These are phyloP conservation scores for Ramaria sp. DNA, from an alignment of 768 basidiomycete species.

Conservation along the genomic window DNA sequence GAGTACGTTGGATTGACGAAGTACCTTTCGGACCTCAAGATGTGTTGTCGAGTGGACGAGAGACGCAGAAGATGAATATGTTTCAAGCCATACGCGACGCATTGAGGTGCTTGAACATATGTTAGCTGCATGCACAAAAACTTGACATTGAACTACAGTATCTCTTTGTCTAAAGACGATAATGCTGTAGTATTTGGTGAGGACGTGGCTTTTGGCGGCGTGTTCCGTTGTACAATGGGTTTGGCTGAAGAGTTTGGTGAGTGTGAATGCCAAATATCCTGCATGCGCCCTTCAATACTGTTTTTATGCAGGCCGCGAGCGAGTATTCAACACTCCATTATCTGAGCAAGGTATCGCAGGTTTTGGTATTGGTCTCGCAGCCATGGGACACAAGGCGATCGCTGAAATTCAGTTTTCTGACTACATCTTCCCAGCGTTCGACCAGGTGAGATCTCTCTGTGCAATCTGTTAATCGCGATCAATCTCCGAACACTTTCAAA, in stretches of 20 bases:
- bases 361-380: conserved; percentile 83
- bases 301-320: conserved; percentile 53
- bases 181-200: conserved; percentile 84
- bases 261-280: conserved; percentile 14
- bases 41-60: conserved; percentile 56
- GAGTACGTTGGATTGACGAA: conserved; percentile 60
- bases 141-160: conserved; percentile 33
- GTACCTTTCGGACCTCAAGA: conserved; percentile 31
- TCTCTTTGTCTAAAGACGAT: conserved; percentile 76
- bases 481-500: not conserved
- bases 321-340: conserved; percentile 92
- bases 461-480: not conserved
- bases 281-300: not conserved
- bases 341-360: conserved; percentile 93
- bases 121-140: not conserved
- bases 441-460: conserved; percentile 51
- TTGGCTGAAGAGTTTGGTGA: conserved; percentile 87
- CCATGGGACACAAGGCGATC: conserved; percentile 91
- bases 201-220: conserved; percentile 89
- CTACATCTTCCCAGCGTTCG: conserved; percentile 91
- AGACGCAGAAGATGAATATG: conserved; percentile 91
- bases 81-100: conserved; percentile 91
- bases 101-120: conserved; percentile 42
- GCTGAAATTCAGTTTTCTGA: conserved; percentile 84
- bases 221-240: conserved; percentile 91